Percentiles rank a stretch among this genome's conserved stretches.
Conservation (phyloP, 805 yeast species). For the Ogataea degrootiae region DNA sequence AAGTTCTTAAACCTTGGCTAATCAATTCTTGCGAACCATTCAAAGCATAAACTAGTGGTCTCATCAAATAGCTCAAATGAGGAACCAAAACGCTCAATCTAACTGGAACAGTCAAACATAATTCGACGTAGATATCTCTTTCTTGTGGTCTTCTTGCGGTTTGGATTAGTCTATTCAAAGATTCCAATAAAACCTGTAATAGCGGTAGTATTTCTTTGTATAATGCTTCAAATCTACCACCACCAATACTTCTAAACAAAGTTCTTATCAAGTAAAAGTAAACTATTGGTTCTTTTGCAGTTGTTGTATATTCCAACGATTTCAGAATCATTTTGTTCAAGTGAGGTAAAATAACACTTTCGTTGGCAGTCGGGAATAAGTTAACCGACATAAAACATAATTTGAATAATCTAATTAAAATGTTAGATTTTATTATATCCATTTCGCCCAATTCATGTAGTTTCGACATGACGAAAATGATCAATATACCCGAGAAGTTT, state of each 20-base stretch:
- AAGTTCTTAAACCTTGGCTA: conserved; percentile 89
- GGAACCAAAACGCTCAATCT: conserved; percentile 91
- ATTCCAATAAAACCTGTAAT: conserved; percentile 78
- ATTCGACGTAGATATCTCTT: conserved; percentile 88
- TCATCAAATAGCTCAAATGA: conserved; percentile 79
- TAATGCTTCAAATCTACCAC: conserved; percentile 89
- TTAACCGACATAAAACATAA: conserved; percentile 95
- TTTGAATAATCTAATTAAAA: conserved; percentile 81
- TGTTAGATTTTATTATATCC: conserved; percentile 70
- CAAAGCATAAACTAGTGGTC: conserved; percentile 86
- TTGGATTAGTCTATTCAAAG: conserved; percentile 74
- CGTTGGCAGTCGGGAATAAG: conserved; percentile 82
- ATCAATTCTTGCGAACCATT: conserved; percentile 89
- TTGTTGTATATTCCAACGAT: conserved; percentile 72
- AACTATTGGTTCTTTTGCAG: conserved; percentile 85
- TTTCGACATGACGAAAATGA: conserved; percentile 69
- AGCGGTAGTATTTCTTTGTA: conserved; percentile 93
- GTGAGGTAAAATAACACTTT: conserved; percentile 83
- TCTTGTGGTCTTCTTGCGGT: conserved; percentile 87
- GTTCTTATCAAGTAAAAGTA: conserved; percentile 87
- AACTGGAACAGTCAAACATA: conserved; percentile 94
- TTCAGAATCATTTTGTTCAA: conserved; percentile 76
- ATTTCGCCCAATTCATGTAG: conserved; percentile 76
- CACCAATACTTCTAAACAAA: conserved; percentile 89
- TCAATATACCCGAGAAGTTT: conserved; percentile 79